phyloP scores from a whole-genome alignment of 1,139 yeast species.

The Diutina catenulata region DNA sequence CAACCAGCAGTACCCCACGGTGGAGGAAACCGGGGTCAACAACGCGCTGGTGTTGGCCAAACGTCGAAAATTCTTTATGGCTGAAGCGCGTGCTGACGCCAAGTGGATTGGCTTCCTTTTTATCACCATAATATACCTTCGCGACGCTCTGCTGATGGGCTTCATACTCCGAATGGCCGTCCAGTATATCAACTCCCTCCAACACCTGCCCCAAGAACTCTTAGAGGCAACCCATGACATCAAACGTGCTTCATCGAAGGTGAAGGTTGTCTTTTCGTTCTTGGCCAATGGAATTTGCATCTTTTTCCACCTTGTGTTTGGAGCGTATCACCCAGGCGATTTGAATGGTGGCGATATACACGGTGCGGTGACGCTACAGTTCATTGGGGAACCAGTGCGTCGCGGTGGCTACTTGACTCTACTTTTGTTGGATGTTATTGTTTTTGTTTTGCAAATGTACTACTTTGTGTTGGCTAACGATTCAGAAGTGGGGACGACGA shows the following conservation, averaged over 20 bases:
- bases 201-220: not conserved
- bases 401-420: slow-evolving; percentile 15
- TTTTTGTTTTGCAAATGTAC: slow-evolving; percentile 19
- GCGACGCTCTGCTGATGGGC: slow-evolving; percentile 23
- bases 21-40: slow-evolving; percentile 24
- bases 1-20: slow-evolving; percentile 18
- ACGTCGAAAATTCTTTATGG: slow-evolving; percentile 27
- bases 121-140: slow-evolving; percentile 21
- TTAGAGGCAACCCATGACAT: not conserved
- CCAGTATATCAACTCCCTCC: slow-evolving; percentile 13
- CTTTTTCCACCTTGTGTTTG: not conserved
- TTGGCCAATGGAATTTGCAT: not conserved
- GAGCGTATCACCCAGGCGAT: slow-evolving; percentile 7
- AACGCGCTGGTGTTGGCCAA: slow-evolving; percentile 27
- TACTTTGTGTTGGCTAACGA: slow-evolving; percentile 23
- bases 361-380: slow-evolving; percentile 28
- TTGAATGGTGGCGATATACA: slow-evolving; percentile 13
- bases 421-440: slow-evolving; percentile 17
- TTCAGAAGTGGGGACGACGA: slow-evolving; percentile 15
- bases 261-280: not conserved
- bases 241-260: not conserved
- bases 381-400: slow-evolving; percentile 30
- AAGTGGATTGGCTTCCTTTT: slow-evolving; percentile 20
- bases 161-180: slow-evolving; percentile 17
- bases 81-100: slow-evolving; percentile 21